A percentile compares a stretch with the other conserved stretches of the same genome.
Evolutionary conservation across 208 protist genomes (phyloP).

Genomic region (Leishmania guyanensis): DNA sequence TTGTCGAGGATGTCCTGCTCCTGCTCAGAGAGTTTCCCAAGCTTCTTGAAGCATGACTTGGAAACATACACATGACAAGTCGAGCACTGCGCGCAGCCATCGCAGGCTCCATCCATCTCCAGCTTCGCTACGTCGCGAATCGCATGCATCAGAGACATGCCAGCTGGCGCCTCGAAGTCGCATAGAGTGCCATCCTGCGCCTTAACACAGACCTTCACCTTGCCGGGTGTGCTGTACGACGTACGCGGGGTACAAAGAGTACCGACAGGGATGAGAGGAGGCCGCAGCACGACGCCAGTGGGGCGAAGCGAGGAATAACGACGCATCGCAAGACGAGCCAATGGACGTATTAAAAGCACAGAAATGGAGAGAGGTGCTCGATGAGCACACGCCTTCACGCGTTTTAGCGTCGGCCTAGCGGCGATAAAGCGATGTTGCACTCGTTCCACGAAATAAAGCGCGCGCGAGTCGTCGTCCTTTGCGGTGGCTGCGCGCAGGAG

Average conservation of each 20-base stretch:
- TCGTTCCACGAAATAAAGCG: background rate
- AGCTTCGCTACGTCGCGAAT: slow-evolving; percentile 91
- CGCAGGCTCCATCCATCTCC: slow-evolving; percentile 95
- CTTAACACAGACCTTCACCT: slow-evolving; percentile 48
- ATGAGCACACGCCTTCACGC: background rate
- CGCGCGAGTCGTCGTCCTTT: background rate
- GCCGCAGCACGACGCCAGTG: background rate
- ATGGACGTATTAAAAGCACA: background rate
- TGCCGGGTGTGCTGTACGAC: slow-evolving; percentile 42
- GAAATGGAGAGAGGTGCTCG: background rate
- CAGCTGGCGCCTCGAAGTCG: slow-evolving; percentile 52
- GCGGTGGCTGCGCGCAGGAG: background rate
- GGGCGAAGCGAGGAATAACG: background rate
- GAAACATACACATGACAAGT: slow-evolving; percentile 96
- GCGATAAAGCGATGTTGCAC: background rate
- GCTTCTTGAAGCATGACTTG: slow-evolving; percentile 71
- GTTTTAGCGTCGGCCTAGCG: background rate
- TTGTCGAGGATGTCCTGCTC: slow-evolving; percentile 86
- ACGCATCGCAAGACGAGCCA: background rate
- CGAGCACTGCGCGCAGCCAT: slow-evolving; percentile 92
- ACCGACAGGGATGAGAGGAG: background rate
- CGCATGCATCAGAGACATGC: slow-evolving; percentile 86
- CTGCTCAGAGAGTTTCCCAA: slow-evolving; percentile 75
- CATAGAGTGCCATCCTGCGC: slow-evolving; percentile 34
- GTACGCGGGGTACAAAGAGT: background rate